Base-by-base conservation (phyloP, 495 filamentous ascomycete genomes). In the Daldinia vernicosa region DNA sequence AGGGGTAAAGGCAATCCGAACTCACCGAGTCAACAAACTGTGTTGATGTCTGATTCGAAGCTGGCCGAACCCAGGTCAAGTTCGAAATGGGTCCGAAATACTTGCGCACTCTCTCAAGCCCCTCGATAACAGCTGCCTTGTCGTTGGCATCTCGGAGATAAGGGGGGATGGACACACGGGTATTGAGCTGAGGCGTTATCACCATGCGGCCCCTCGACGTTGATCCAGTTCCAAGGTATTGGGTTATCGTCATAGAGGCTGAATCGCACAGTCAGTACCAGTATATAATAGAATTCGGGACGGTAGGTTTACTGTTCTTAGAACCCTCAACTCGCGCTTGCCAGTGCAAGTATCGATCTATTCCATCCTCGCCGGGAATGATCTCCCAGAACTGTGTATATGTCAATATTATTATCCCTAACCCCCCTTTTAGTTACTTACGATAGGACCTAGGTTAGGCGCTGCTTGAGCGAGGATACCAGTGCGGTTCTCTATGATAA, bases 381-480 rank as follows among this genome's bases (percentile, higher is more conserved):
- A 80, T 81, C 52, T 85, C 79, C 81, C 81, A 86, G 66, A 80
- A 76, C 71, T 76, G 24, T 9, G 9, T 1, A 26, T 15, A 30
- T n/a, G 32, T 74, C 45, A 74, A 43, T 27, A 32, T 11, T 0
- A 40, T 8, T 11, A 32, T 11, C 11, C n/a, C 55, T 50, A 1
- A 19, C 33, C 55, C 24, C 35, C 30, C 27, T 69, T 37, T 2
- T 37, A 52, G 22, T 67, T 67, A 70, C 78, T 74, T 15, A 79
- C 80, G 61, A 87, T 81, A 9, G 84, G 80, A 14, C 83, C 83
- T 37, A 86, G 82, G 50, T 84, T 82, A 39, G 88, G 87, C 65
- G 88, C 89, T 55, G 89, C 82, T 74, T 88, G 85, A n/a, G 89
- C 81, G 26, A 90, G 76, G 37, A 87, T 82, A 35, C 88, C 88